Evolutionary conservation across 495 filamentous ascomycete genomes (phyloP).

Genomic region (Melanomma pulvis-pyrius): DNA sequence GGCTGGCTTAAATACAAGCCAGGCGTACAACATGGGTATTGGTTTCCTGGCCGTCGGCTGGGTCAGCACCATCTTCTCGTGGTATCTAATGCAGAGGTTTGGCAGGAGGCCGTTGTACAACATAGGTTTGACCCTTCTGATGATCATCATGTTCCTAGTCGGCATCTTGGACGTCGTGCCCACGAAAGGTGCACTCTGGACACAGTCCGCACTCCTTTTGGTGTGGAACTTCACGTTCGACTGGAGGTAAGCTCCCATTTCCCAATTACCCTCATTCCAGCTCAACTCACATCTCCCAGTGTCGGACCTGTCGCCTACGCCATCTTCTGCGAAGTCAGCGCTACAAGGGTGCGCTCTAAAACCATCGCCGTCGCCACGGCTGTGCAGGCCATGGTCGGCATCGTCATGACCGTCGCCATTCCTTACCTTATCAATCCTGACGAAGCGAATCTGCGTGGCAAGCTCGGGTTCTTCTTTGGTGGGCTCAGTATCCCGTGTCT

Average conservation of each 20-base stretch:
- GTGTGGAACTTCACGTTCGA: conserved; percentile 57
- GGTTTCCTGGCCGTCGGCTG: conserved; percentile 45
- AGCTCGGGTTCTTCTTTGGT: conserved; percentile 70
- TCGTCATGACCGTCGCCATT: conserved; percentile 64
- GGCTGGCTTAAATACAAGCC: conserved; percentile 56
- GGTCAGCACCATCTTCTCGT: conserved; percentile 56
- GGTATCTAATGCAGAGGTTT: conserved; percentile 55
- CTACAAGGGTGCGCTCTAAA: conserved; percentile 61
- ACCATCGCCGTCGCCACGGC: conserved; percentile 66
- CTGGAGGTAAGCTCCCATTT: conserved; percentile 21
- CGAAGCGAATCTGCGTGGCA: conserved; percentile 63
- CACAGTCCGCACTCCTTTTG: conserved; percentile 57
- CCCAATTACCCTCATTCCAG: background rate
- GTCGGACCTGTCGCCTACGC: conserved; percentile 66
- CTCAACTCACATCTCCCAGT: conserved; percentile 52
- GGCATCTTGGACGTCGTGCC: conserved; percentile 61
- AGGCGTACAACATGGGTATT: conserved; percentile 57
- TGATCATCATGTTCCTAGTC: conserved; percentile 58
- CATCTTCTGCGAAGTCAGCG: conserved; percentile 62
- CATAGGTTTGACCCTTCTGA: conserved; percentile 51
- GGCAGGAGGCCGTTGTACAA: conserved; percentile 62
- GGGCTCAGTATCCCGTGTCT: conserved; percentile 52
- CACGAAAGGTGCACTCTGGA: conserved; percentile 52
- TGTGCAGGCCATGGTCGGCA: conserved; percentile 60
- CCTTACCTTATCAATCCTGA: conserved; percentile 68